Percentiles rank a stretch among this genome's conserved stretches.
Conservation (phyloP, 768 basidiomycete species). For the Dacryopinax primogenitus region DNA sequence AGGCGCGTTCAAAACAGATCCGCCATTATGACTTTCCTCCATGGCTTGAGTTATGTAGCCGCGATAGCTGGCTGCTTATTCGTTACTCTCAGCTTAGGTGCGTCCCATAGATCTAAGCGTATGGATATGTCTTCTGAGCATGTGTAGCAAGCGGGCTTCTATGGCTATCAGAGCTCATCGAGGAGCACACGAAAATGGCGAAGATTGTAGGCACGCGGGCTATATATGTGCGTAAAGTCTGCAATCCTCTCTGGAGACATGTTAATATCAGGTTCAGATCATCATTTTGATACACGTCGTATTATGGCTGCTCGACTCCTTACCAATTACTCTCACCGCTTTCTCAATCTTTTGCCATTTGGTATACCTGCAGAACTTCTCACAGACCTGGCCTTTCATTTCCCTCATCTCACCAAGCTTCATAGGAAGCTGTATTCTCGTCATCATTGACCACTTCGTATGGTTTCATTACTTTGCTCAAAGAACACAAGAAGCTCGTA, state of each 20-base stretch:
- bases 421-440: slow-evolving; percentile 70
- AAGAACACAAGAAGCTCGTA: slow-evolving; percentile 50
- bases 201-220: slow-evolving; percentile 71
- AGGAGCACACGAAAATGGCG: slow-evolving; percentile 75
- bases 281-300: slow-evolving; percentile 67
- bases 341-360: slow-evolving; percentile 78
- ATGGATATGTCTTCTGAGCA: neutral
- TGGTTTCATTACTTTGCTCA: slow-evolving; percentile 95
- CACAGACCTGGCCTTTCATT: slow-evolving; percentile 79
- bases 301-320: slow-evolving; percentile 63
- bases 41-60: slow-evolving; percentile 45
- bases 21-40: slow-evolving; percentile 24
- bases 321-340: slow-evolving; percentile 58
- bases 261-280: slow-evolving; percentile 34
- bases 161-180: slow-evolving; percentile 89
- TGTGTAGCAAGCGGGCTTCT: slow-evolving; percentile 77
- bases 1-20: neutral
- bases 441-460: slow-evolving; percentile 80
- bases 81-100: slow-evolving; percentile 82
- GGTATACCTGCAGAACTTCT: slow-evolving; percentile 89
- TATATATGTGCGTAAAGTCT: slow-evolving; percentile 70
- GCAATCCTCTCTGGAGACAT: neutral
- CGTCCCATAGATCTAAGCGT: slow-evolving; percentile 20
- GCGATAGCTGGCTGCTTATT: slow-evolving; percentile 70
- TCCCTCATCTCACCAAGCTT: slow-evolving; percentile 77